Evolutionary conservation across 805 yeast species (phyloP), one percentile per base, ranked within the genome.

Genomic region (Zygosaccharomyces bailii): DNA sequence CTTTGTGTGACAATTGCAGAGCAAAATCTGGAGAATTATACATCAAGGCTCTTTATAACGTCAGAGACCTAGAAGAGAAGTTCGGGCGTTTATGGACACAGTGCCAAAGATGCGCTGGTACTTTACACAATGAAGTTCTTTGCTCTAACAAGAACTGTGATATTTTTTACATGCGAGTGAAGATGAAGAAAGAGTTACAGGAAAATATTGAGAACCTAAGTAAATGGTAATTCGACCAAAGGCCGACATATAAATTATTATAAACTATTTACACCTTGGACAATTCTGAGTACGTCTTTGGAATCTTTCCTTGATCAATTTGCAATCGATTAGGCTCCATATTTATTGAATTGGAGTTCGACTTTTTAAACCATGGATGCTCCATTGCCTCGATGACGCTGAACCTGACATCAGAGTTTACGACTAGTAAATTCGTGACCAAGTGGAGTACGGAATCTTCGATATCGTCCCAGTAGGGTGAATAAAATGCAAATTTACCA

Each of bases 71-170:
- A 48, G 96, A 93, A 61, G 76, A 79, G 48, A 82, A 84, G 54
- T 93, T 88, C 57, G 82, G 96, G 2, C 73, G 95, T 52, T 69
- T 93, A 50, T 93, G 99, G 99, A 91, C 98, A 0, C 96, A 93
- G 61, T 95, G 99, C 63, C 99, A 93, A 68, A 72, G 97, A 47
- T 93, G 99, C 65, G 97, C 95, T 56, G 98, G 98, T 0, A 86
- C 93, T 19, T 69, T 95, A 43, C 97, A 93, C 57, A 96, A 89
- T 66, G 98, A 93, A 55, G 98, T 93, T 3, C 71, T 91, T 18
- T 93, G 99, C 65, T 82, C 96, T 0, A 88, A 91, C 54, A 89
- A 90, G 54, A 98, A 93, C 65, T 93, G 99, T 69, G 96, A 97
- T 1, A 93, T 93, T 29, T 93, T 93, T 59, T 93, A 93, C 64